Evolutionary conservation across 163 green algal species (phyloP), one percentile per base, ranked within the genome.

Genomic region (Prototheca wickerhamii): DNA sequence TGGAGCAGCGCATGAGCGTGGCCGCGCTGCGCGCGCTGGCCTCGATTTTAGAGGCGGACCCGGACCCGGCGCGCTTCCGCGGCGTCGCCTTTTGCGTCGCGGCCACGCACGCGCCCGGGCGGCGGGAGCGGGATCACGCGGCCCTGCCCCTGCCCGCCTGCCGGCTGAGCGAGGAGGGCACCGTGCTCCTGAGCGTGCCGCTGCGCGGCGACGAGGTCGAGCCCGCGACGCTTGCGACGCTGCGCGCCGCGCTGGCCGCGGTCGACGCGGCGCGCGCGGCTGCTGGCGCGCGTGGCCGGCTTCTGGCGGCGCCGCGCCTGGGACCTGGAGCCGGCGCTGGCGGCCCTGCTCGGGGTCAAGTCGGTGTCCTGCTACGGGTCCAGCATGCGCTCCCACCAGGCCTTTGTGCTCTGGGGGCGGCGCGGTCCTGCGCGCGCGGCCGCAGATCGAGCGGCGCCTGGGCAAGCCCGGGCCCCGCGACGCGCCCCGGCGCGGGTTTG

Each of bases 361-460:
- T 77, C 82, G 40, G 88, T 95, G 60, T 91, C 84, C 80, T 92
- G 84, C 60, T 85, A 94, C 69, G 84, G 82, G 15, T 64, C 74
- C 51, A 83, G 69, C 15, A 76, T 87, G 61, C 63, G 83, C 56
- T 80, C 77, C 68, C 79, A 64, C 32, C 83, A 95, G 77, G 81
- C 86, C 53, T 95, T 95, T 82, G 86, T 95, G 51, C 76, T 95
- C 25, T 95, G 88, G 88, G n/a, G 85, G 80, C 12, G 86, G 86
- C 4, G 82, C 80, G 53, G 72, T 94, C 33, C 73, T 95, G 32
- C 80, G 90, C 60, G 73, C 84, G 34, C 71, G 62, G 51, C n/a
- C 55, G 4, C 20, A 51, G 23, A 69, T 74, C 25, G 61, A 68
- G 52, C 23, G 40, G 33, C 50, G 33, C 7, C 46, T 71, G 26